These are phyloP conservation scores for Lobulomyces angularis DNA, from an alignment of 192 early-diverging fungal genomes.

Conservation along the genomic window DNA sequence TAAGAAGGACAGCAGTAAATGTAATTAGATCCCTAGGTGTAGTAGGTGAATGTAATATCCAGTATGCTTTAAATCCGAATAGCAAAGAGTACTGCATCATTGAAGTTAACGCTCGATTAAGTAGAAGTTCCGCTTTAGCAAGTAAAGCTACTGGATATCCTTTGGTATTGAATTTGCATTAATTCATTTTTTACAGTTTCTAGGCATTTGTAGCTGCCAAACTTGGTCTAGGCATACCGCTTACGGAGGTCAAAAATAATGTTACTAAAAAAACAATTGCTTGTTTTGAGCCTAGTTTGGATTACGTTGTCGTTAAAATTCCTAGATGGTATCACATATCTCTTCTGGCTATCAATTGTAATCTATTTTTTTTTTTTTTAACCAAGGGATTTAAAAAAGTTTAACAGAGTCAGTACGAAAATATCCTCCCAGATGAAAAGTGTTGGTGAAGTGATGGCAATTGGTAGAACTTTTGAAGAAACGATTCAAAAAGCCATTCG, in stretches of 20 bases:
- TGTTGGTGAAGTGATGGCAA: conserved; percentile 96
- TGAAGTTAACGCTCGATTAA: conserved; percentile 95
- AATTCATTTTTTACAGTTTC: conserved; percentile 6
- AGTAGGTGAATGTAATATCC: conserved; percentile 99
- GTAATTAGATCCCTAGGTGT: conserved; percentile 96
- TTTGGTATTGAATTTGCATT: conserved; percentile 21
- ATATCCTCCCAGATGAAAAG: conserved; percentile 91
- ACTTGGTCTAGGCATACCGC: conserved; percentile 80
- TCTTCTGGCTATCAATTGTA: background rate
- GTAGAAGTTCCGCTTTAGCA: conserved; percentile 83
- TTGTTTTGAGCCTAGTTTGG: conserved; percentile 93
- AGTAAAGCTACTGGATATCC: conserved; percentile 98
- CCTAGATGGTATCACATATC: conserved; percentile 27
- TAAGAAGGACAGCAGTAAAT: conserved; percentile 88
- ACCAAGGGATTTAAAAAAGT: conserved; percentile 92
- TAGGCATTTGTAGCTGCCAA: conserved; percentile 94
- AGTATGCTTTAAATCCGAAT: conserved; percentile 92
- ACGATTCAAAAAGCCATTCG: conserved; percentile 94
- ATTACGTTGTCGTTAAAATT: conserved; percentile 62
- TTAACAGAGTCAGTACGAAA: conserved; percentile 79
- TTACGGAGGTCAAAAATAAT: conserved; percentile 86
- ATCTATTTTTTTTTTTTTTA: conserved; percentile 4
- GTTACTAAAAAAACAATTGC: conserved; percentile 93
- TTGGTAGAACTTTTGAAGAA: conserved; percentile 95
- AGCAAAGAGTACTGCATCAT: conserved; percentile 95